These are phyloP conservation scores for Lanmaoa pseudosensibilis DNA, from an alignment of 768 basidiomycete genomes.

Conservation along the genomic window DNA sequence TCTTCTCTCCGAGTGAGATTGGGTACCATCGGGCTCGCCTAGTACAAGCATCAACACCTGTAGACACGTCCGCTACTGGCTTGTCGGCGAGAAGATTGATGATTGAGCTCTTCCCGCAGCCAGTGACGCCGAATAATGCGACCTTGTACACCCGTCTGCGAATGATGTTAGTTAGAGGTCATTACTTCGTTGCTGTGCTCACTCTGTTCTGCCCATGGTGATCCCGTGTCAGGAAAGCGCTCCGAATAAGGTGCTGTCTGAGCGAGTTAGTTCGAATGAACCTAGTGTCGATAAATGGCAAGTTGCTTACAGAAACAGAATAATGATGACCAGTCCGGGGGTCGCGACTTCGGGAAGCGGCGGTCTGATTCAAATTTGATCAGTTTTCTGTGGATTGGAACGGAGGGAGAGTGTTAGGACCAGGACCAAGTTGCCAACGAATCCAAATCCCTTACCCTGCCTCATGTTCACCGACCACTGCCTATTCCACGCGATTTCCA, in stretches of 20 bases:
- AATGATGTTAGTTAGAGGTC: slow-evolving; percentile 1
- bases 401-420: background rate
- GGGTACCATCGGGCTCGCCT: slow-evolving; percentile 25
- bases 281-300: background rate
- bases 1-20: slow-evolving; percentile 18
- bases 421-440: slow-evolving; percentile 2
- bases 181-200: slow-evolving; percentile 6
- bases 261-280: background rate
- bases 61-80: slow-evolving; percentile 30
- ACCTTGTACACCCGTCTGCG: slow-evolving; percentile 26
- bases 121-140: slow-evolving; percentile 28
- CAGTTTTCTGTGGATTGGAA: background rate
- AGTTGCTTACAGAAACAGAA: slow-evolving; percentile 7
- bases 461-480: slow-evolving; percentile 14
- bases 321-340: background rate
- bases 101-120: slow-evolving; percentile 34
- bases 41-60: slow-evolving; percentile 35
- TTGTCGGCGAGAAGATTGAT: slow-evolving; percentile 30
- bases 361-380: background rate
- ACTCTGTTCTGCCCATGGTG: slow-evolving; percentile 16
- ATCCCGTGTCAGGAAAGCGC: background rate
- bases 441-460: slow-evolving; percentile 8
- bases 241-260: background rate
- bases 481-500: slow-evolving; percentile 13
- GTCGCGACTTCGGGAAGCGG: background rate